These are phyloP conservation scores for Chaetomiaceae sp. DNA, from an alignment of 2,329 filamentous ascomycete species.

Conservation along the genomic window DNA sequence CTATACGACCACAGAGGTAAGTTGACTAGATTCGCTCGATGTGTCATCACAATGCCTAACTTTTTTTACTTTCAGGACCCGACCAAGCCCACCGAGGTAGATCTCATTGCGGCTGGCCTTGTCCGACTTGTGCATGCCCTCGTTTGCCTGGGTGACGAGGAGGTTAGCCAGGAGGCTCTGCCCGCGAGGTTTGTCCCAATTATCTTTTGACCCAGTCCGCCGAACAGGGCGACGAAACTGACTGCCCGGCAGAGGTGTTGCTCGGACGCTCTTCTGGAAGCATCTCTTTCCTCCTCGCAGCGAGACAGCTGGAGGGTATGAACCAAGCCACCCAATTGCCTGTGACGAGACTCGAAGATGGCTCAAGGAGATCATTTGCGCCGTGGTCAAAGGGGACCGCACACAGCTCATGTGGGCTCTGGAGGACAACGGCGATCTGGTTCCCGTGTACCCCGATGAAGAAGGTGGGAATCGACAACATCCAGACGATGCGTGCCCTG, in stretches of 20 bases:
- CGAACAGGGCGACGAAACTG: background rate
- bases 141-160: conserved; percentile 20
- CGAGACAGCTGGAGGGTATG: conserved; percentile 5
- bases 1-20: conserved; percentile 30
- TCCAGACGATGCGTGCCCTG: background rate
- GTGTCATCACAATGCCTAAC: conserved; percentile 20
- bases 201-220: background rate
- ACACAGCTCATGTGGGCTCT: conserved; percentile 47
- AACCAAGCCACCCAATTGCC: conserved; percentile 34
- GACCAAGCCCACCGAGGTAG: conserved; percentile 32
- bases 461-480: conserved; percentile 32
- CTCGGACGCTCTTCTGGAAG: conserved; percentile 51
- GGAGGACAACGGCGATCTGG: conserved; percentile 43
- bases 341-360: conserved; percentile 49
- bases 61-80: conserved; percentile 29
- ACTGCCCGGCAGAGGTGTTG: conserved; percentile 26
- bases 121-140: conserved; percentile 31
- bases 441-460: conserved; percentile 41
- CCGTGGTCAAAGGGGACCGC: conserved; percentile 47
- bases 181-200: conserved; percentile 14
- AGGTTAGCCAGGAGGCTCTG: conserved; percentile 11
- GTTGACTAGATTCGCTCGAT: conserved; percentile 17
- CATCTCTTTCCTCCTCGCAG: conserved; percentile 58
- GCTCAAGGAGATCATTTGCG: conserved; percentile 55
- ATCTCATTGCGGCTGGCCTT: conserved; percentile 34